Conservation (phyloP, 148 eudicot genomes). For the Fallopia convolvulus region DNA sequence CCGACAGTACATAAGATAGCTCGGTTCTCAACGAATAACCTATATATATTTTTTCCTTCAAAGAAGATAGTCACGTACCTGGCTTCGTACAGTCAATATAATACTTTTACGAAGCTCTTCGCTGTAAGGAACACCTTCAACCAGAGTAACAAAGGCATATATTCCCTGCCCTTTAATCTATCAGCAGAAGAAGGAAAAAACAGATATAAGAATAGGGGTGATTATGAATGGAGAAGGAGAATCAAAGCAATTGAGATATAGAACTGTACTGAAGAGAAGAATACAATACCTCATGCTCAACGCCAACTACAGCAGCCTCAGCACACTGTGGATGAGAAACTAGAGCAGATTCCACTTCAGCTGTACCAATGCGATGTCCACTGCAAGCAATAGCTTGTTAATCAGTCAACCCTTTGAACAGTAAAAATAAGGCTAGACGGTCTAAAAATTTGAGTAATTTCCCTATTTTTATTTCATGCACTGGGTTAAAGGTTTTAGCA, state of each 20-base stretch:
- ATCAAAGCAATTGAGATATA: neutral
- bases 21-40: neutral
- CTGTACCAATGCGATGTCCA: conserved; percentile 99
- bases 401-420: neutral
- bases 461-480: neutral
- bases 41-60: neutral
- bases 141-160: conserved; percentile 92
- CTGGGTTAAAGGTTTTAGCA: neutral
- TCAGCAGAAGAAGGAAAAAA: neutral
- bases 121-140: conserved; percentile 87
- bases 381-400: conserved; percentile 23
- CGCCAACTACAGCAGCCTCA: conserved; percentile 99
- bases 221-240: neutral
- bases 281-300: conserved; percentile 82
- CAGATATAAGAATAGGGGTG: conserved; percentile 1
- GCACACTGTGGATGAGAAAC: conserved; percentile 96
- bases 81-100: conserved; percentile 56
- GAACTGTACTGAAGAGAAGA: neutral
- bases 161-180: conserved; percentile 97
- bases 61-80: conserved; percentile 33
- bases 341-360: conserved; percentile 98
- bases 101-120: conserved; percentile 91
- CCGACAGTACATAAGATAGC: neutral
- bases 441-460: neutral
- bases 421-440: neutral